These are phyloP conservation scores for Dictyostelium citrinum DNA, from an alignment of 78 protist species.

Conservation along the genomic window DNA sequence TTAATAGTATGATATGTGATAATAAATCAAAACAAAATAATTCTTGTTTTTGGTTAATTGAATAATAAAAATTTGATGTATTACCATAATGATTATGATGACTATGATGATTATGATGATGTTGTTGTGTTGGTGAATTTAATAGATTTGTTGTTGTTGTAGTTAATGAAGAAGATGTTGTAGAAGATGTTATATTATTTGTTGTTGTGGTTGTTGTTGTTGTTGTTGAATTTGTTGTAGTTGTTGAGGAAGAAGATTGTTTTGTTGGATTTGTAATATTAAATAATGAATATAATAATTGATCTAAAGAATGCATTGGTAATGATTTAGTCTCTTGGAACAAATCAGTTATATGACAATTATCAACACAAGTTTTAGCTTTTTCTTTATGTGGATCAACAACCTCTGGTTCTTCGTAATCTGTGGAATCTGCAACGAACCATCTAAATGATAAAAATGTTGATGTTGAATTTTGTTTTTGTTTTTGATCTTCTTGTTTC, in stretches of 20 bases:
- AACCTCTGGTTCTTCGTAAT: not conserved
- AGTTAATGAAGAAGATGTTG: not conserved
- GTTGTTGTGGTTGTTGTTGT: not conserved
- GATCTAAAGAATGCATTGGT: slow-evolving; percentile 50
- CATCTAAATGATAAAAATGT: slow-evolving; percentile 16
- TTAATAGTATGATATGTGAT: slow-evolving; percentile 50
- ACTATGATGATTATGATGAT: not conserved
- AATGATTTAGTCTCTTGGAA: slow-evolving; percentile 45
- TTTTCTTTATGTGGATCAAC: slow-evolving; percentile 20
- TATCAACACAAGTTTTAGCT: slow-evolving; percentile 61
- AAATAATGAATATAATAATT: slow-evolving; percentile 40
- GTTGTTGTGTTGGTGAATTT: not conserved
- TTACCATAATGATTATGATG: not conserved
- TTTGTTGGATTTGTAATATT: slow-evolving; percentile 27
- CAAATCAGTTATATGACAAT: slow-evolving; percentile 60
- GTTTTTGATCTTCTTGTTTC: not conserved
- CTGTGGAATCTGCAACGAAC: slow-evolving; percentile 9
- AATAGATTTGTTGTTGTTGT: not conserved
- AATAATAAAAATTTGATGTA: not conserved
- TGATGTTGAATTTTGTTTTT: not conserved
- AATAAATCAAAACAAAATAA: slow-evolving; percentile 57
- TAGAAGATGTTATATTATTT: not conserved
- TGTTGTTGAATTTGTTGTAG: not conserved
- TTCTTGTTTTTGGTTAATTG: slow-evolving; percentile 35
- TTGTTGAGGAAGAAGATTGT: no score